Evolutionary conservation across 2,329 filamentous ascomycete species (phyloP).

Genomic region (Trichoderma brevicompactum): DNA sequence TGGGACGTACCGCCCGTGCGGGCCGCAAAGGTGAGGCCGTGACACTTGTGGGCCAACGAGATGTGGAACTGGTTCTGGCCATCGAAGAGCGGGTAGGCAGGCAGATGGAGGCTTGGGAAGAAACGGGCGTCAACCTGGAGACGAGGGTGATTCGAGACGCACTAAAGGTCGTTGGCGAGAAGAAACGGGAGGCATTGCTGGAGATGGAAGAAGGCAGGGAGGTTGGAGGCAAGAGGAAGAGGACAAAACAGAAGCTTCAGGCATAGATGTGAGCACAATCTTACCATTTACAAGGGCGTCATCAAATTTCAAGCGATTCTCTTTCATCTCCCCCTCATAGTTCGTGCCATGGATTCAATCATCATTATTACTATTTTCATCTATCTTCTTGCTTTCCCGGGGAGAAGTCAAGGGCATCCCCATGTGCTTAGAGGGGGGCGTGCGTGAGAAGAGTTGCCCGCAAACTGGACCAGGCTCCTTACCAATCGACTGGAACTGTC

Average conservation of each 20-base stretch:
- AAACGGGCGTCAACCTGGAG: conserved; percentile 95
- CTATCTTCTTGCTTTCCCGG: background rate
- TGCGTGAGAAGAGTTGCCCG: background rate
- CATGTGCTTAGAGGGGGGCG: background rate
- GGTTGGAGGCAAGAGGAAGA: conserved; percentile 81
- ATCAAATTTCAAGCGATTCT: conserved; percentile 8
- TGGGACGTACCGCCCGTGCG: conserved; percentile 92
- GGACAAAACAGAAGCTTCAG: conserved; percentile 61
- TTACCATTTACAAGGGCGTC: conserved; percentile 4
- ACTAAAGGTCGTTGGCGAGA: conserved; percentile 89
- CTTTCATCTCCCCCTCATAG: background rate
- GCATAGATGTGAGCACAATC: conserved; percentile 35
- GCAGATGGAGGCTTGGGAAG: conserved; percentile 81
- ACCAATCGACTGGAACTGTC: background rate
- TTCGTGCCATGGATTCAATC: background rate
- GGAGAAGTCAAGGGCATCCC: background rate
- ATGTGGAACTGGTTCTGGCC: conserved; percentile 86
- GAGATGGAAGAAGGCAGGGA: conserved; percentile 93
- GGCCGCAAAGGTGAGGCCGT: conserved; percentile 81
- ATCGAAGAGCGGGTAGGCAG: conserved; percentile 84
- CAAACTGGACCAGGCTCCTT: background rate
- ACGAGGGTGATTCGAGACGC: conserved; percentile 82
- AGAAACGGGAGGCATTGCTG: conserved; percentile 87
- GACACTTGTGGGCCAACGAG: conserved; percentile 88
- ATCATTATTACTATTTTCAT: background rate